Base-by-base conservation (phyloP, 148 eudicot species). In the Cornus florida region DNA sequence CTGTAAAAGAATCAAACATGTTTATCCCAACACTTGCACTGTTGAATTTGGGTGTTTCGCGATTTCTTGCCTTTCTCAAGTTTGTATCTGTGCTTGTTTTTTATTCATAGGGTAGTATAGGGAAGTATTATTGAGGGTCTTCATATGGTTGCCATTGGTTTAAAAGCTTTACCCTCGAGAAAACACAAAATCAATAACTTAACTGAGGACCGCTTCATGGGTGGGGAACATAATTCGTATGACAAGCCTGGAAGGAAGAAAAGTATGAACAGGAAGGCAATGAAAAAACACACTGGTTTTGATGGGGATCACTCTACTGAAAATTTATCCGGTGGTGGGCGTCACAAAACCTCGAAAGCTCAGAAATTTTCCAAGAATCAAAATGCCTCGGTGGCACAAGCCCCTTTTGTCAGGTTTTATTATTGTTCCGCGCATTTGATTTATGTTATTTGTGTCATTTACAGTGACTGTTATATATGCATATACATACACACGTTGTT, bases 361-460 rank as follows among this genome's bases (percentile, higher is more conserved):
- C 75, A 76, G 24, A 90, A 83, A 17, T 78, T 69, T 67, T 71
- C 70, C 13, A 83, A 80, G 72, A 59, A 82, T 75, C 84, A 84
- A 39, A 74, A 82, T 24, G 67, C 65, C 11, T 77, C 86, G 0
- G 79, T 74, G 12, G 79, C 82, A 11, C 83, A 90, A 72, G 48
- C 83, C 39, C 87, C 94, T 32, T 91, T 87, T 84, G 67, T 94
- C 85, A 94, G 98, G 98, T 94, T 80, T 35, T 69, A 57, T 0
- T 2, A 11, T 70, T 82, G 19, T 22, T 68, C 69, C 38, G 20
- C 48, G 17, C 6, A 23, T 23, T 74, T 74, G 19, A 20, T 12
- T 73, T 22, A 3, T 11, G 20, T 14, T 64, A 3, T 24, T 41
- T 67, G 48, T 43, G 48, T 43, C 48, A 28, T 67, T 75, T 16